Base-by-base conservation (phyloP, 768 basidiomycete species). In the Trametes cubensis region DNA sequence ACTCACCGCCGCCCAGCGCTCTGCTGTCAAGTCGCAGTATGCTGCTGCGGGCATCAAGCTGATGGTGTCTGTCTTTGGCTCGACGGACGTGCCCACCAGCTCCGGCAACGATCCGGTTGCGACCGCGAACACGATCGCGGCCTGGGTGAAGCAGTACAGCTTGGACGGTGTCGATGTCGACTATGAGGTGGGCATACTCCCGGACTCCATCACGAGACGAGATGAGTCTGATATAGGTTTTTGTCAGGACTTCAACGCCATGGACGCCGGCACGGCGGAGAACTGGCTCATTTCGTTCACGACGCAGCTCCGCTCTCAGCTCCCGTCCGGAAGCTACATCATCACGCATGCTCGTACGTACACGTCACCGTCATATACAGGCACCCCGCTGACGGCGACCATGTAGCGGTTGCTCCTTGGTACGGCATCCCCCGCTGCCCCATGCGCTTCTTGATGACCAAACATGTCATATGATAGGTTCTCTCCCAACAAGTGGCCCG, bases 161-260 rank as follows among this genome's bases (percentile, higher is more conserved):
- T 66, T 84, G 34, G 79, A 83, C 58, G 83, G 83, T 42, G 78
- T 83, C 14, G 83, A 85, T 52, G 75, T 85, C 48, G 83, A 84
- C 67, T 84, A 83, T 52, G 83, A 81, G 68, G 76, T 73, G 14
- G 18, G 64, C n/a, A 53, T 44, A 30, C 21, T 15, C 15, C 42
- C 11, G 46, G 25, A 28, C 61, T 0, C 66, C 44, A 47, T 51
- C 34, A 34, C 34, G 34, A 34, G 48, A 30, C 26, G 26, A 38
- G 21, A 30, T 14, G n/a, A 21, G 26, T 45, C 0, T 46, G 10
- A 46, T 46, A 13, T 14, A 13, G 45, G 48, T 49, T 25, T 10
- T 21, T 26, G 15, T n/a, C 58, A 87, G 84, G 88, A 89, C 66
- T 87, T 89, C 66, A 73, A 76, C 65, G 87, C 87, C 0, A 80